Evolutionary conservation across 495 filamentous ascomycete species (phyloP).

Genomic region (Cenococcum geophilum): DNA sequence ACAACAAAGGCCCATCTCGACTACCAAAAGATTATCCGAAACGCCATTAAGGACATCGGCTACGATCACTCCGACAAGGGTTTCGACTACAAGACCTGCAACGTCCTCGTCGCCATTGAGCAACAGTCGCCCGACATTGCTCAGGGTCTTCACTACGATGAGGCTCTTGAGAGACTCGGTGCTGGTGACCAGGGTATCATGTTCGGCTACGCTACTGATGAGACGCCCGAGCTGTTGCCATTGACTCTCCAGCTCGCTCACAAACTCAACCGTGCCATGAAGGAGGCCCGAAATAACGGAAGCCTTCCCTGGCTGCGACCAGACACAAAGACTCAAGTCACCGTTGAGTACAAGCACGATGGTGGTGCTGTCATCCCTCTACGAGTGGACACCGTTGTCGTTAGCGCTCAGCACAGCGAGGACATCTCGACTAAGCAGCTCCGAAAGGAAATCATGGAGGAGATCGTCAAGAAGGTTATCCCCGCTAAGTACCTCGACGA

Average conservation of each 20-base stretch:
- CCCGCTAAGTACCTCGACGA: constrained; percentile 88
- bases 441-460: constrained; percentile 91
- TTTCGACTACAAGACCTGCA: constrained; percentile 99
- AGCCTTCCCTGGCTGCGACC: constrained; percentile 89
- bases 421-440: constrained; percentile 88
- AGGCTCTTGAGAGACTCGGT: constrained; percentile 94
- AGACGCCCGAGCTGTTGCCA: constrained; percentile 95
- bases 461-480: constrained; percentile 93
- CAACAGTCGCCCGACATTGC: constrained; percentile 98
- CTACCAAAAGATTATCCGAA: constrained; percentile 96
- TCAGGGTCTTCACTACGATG: constrained; percentile 93
- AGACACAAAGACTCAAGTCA: constrained; percentile 99
- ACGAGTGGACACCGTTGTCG: constrained; percentile 92
- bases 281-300: constrained; percentile 76
- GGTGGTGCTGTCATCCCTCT: constrained; percentile 86
- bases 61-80: constrained; percentile 96
- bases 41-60: constrained; percentile 94
- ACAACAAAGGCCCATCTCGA: constrained; percentile 91
- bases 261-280: constrained; percentile 93
- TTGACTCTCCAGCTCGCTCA: constrained; percentile 89
- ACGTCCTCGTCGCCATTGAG: constrained; percentile 97
- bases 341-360: constrained; percentile 96
- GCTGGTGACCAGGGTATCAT: constrained; percentile 99
- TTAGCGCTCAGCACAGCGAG: constrained; percentile 88
- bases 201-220: constrained; percentile 99